phyloP scores from a whole-genome alignment of 352 stramenopile genomes.

The Saprolegnia diclina region DNA sequence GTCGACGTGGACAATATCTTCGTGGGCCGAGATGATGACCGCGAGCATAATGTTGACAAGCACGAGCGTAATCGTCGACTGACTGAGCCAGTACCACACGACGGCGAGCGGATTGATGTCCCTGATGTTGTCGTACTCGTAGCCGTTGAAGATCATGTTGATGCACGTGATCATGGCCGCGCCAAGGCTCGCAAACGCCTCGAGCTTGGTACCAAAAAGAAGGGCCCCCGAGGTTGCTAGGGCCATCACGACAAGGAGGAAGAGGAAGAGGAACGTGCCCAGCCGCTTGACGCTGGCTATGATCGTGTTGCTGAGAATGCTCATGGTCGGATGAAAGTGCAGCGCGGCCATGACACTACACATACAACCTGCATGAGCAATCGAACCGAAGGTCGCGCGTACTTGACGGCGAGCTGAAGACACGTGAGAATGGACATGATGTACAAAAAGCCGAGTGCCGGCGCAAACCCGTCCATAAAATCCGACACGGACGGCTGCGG shows the following conservation, averaged over 20 bases:
- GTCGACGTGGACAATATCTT: not conserved
- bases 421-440: not conserved
- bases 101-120: constrained; percentile 42
- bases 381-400: not conserved
- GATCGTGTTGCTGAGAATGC: constrained; percentile 53
- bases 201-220: constrained; percentile 50
- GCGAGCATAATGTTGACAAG: constrained; percentile 71
- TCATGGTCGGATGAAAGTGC: constrained; percentile 47
- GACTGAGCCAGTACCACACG: constrained; percentile 63
- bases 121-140: constrained; percentile 47
- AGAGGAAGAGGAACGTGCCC: constrained; percentile 46
- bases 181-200: constrained; percentile 40
- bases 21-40: constrained; percentile 55
- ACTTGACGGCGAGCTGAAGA: constrained; percentile 5
- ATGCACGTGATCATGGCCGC: constrained; percentile 47
- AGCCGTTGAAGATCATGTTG: constrained; percentile 63
- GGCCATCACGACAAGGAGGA: constrained; percentile 50
- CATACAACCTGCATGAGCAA: not conserved
- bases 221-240: constrained; percentile 44
- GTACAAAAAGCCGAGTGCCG: not conserved
- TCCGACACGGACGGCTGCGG: not conserved
- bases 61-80: constrained; percentile 53
- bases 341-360: constrained; percentile 31
- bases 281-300: constrained; percentile 44
- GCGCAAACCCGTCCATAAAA: constrained; percentile 7